phyloP scores from a whole-genome alignment of 192 early-diverging fungal genomes.

The Coemansia sp. region DNA sequence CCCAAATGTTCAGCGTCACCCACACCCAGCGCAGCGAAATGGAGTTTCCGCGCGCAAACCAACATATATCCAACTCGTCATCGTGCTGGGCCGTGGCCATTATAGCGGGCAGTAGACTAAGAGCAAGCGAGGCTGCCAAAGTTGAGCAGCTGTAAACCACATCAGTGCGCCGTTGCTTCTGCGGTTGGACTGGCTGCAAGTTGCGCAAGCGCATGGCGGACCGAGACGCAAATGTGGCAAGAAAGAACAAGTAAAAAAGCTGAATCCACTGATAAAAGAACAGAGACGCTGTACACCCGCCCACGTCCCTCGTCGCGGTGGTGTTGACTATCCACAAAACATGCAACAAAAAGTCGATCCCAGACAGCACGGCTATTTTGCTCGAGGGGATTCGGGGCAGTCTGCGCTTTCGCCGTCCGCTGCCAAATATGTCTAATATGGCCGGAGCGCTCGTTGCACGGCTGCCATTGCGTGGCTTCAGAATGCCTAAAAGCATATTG shows the following conservation, averaged over 20 bases:
- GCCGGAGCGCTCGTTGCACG: not conserved
- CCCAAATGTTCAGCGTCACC: constrained; percentile 42
- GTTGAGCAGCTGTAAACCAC: constrained; percentile 15
- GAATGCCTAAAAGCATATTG: not conserved
- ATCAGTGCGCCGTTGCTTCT: constrained; percentile 14
- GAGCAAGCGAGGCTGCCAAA: constrained; percentile 8
- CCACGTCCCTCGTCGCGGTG: not conserved
- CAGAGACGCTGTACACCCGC: constrained; percentile 22
- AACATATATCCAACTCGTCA: constrained; percentile 14
- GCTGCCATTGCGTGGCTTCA: not conserved
- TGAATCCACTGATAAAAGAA: constrained; percentile 40
- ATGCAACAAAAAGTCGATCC: constrained; percentile 32
- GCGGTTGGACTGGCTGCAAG: constrained; percentile 14
- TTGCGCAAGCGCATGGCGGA: constrained; percentile 37
- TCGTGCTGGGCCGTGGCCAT: constrained; percentile 25
- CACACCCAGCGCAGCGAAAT: constrained; percentile 37
- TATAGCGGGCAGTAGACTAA: constrained; percentile 32
- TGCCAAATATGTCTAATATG: constrained; percentile 6
- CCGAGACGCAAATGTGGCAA: constrained; percentile 26
- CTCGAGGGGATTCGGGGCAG: constrained; percentile 31
- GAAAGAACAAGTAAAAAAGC: constrained; percentile 38
- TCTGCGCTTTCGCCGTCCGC: not conserved
- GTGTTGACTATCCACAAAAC: constrained; percentile 37
- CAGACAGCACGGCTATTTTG: constrained; percentile 38
- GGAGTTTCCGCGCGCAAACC: constrained; percentile 14